Conservation (phyloP, 805 yeast species). For the Dipodascopsis tothii region DNA sequence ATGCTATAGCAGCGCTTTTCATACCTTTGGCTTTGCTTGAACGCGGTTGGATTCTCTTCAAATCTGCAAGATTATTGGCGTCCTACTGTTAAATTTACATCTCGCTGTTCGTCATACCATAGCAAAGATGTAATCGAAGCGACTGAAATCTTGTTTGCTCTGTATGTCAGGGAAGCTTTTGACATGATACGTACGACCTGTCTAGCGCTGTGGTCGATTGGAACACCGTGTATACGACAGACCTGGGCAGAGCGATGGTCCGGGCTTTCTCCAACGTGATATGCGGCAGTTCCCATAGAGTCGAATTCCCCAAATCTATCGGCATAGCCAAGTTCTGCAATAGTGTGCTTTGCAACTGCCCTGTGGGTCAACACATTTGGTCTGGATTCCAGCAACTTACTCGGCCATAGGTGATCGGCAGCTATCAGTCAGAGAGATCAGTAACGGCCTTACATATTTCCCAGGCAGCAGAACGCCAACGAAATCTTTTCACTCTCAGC, state of each 20-base stretch:
- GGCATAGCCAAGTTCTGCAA: constrained; percentile 42
- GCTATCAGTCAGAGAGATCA: neutral
- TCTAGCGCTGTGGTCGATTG: constrained; percentile 69
- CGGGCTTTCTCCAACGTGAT: constrained; percentile 76
- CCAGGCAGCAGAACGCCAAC: constrained; percentile 86
- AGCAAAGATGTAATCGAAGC: constrained; percentile 52
- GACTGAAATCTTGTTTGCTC: constrained; percentile 41
- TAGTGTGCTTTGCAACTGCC: constrained; percentile 70
- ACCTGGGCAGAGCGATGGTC: constrained; percentile 66
- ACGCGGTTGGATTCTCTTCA: constrained; percentile 39
- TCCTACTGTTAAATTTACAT: constrained; percentile 32
- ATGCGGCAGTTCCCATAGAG: constrained; percentile 83
- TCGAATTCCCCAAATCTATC: constrained; percentile 53
- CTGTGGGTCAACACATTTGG: constrained; percentile 15
- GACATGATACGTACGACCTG: constrained; percentile 38
- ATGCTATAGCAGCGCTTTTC: neutral
- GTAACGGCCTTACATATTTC: constrained; percentile 57
- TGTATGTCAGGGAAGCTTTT: constrained; percentile 38
- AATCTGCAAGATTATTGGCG: constrained; percentile 39
- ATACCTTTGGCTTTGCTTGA: constrained; percentile 27
- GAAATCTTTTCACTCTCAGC: too few species aligned
- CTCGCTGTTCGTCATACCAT: constrained; percentile 31
- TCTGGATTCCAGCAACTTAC: constrained; percentile 26
- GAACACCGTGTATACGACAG: constrained; percentile 64
- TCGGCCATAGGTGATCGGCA: constrained; percentile 92